phyloP scores from a whole-genome alignment of 805 yeast genomes.

The Lachancea quebecensis region DNA sequence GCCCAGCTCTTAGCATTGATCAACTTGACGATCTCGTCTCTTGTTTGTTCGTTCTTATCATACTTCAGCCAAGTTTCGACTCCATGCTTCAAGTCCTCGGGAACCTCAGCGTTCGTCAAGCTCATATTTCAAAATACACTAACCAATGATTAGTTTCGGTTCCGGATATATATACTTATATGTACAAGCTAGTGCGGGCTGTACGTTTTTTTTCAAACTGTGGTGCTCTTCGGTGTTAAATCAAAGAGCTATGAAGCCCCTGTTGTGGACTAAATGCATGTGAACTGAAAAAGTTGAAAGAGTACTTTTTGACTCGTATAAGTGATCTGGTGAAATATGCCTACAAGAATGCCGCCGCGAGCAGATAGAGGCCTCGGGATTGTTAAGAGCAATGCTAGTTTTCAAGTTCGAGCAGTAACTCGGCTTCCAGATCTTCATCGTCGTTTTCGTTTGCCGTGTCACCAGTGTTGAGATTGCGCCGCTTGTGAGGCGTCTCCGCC shows the following conservation, averaged over 20 bases:
- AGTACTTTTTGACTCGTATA: too few relatives aligned
- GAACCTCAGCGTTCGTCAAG: conserved; percentile 4
- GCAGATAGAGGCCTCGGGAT: too few relatives aligned
- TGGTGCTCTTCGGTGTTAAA: too few relatives aligned
- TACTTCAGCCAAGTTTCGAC: conserved; percentile 25
- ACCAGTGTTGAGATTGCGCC: not conserved
- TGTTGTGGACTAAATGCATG: too few relatives aligned
- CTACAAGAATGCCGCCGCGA: not conserved
- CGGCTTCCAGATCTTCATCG: conserved; percentile 29
- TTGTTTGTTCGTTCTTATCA: conserved; percentile 39
- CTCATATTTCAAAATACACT: not conserved
- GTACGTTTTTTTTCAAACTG: too few relatives aligned
- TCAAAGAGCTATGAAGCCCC: too few relatives aligned
- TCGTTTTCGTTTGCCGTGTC: conserved; percentile 11
- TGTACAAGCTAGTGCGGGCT: not conserved
- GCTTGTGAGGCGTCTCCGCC: not conserved
- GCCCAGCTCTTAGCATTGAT: conserved; percentile 33
- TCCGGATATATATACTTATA: not conserved
- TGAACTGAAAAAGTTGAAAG: too few relatives aligned
- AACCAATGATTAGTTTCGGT: not conserved
- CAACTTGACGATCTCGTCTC: conserved; percentile 47
- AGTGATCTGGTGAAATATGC: not conserved
- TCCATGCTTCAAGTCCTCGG: conserved; percentile 13
- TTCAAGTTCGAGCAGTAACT: conserved; percentile 26
- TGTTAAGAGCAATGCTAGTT: conserved; percentile 1